phyloP scores from a whole-genome alignment of 805 yeast genomes.

The Saccharomycopsis lassenensis region DNA sequence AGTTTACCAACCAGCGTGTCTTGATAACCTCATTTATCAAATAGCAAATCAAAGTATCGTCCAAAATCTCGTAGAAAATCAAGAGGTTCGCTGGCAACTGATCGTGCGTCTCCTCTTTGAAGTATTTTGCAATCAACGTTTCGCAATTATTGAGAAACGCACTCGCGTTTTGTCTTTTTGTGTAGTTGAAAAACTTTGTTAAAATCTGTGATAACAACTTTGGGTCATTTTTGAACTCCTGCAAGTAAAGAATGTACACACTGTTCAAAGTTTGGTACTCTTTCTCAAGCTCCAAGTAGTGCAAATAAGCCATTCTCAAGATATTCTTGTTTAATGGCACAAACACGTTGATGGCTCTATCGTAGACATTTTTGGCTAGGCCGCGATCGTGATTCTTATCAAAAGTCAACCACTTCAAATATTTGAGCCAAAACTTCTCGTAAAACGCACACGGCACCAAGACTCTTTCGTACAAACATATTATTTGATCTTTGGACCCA shows the following conservation, averaged over 20 bases:
- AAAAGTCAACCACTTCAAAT: constrained; percentile 40
- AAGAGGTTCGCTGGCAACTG: background rate
- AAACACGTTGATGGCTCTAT: constrained; percentile 37
- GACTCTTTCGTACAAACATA: constrained; percentile 58
- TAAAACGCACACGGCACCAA: constrained; percentile 55
- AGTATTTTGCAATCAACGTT: background rate
- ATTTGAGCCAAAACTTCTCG: constrained; percentile 59
- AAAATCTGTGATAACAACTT: constrained; percentile 2
- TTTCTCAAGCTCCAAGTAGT: constrained; percentile 10
- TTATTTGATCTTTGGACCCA: constrained; percentile 25
- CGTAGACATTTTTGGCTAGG: constrained; percentile 34
- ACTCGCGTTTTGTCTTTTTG: constrained; percentile 1
- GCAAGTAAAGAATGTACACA: constrained; percentile 2
- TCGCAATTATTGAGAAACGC: constrained; percentile 1
- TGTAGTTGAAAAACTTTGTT: constrained; percentile 6
- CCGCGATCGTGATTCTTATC: constrained; percentile 23
- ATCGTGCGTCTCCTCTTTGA: constrained; percentile 1
- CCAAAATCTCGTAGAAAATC: background rate
- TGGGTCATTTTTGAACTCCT: constrained; percentile 3
- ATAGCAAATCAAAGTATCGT: constrained; percentile 1
- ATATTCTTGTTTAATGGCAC: constrained; percentile 21
- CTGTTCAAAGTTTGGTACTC: constrained; percentile 6
- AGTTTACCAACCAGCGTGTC: background rate
- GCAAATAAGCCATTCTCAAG: constrained; percentile 12
- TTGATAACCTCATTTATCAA: constrained; percentile 4